These are phyloP conservation scores for Boletus rufocinnamomeus DNA, from an alignment of 768 basidiomycete species.

Conservation along the genomic window DNA sequence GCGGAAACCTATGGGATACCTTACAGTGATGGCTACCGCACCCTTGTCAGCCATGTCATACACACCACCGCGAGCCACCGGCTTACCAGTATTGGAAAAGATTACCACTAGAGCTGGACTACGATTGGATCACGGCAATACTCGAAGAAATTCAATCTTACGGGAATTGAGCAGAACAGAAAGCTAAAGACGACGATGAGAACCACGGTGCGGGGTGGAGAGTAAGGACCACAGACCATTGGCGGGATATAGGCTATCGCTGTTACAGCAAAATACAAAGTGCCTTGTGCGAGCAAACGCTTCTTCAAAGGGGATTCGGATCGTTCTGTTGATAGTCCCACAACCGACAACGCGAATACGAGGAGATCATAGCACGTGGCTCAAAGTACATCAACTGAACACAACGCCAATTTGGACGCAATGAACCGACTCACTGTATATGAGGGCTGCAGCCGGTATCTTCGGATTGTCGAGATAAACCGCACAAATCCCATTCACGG, in stretches of 20 bases:
- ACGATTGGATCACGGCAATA: background rate
- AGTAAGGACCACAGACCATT: constrained; percentile 1
- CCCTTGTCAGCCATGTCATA: background rate
- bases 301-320: constrained; percentile 18
- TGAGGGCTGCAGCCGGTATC: background rate
- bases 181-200: constrained; percentile 13
- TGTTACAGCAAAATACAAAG: constrained; percentile 16
- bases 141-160: constrained; percentile 5
- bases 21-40: constrained; percentile 10
- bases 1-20: constrained; percentile 1
- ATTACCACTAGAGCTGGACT: background rate
- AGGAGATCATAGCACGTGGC: constrained; percentile 23
- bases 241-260: constrained; percentile 17
- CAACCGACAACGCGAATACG: constrained; percentile 18
- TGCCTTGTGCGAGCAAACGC: constrained; percentile 21
- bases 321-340: constrained; percentile 16
- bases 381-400: constrained; percentile 3
- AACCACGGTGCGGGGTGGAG: background rate
- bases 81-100: constrained; percentile 8
- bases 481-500: background rate
- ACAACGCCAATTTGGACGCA: background rate
- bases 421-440: constrained; percentile 18
- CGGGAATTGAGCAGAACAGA: background rate
- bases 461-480: background rate
- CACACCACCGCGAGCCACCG: background rate